A percentile compares a stretch with the other conserved stretches of the same genome.
Conservation (phyloP, 257 asterid species). For the Nicotiana tomentosiformis region DNA sequence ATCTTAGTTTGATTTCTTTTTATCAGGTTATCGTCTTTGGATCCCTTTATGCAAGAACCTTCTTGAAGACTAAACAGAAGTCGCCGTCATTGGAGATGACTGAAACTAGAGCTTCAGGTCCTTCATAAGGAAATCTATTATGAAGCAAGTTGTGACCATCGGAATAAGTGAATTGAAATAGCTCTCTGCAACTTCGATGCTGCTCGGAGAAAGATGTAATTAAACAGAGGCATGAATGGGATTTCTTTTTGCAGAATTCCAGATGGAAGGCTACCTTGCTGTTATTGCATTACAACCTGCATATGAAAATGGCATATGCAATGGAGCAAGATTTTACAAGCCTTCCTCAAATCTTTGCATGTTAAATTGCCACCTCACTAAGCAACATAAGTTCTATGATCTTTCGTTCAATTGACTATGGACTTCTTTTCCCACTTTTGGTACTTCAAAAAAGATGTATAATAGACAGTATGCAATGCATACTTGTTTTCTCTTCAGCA, state of each 20-base stretch:
- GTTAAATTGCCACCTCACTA: background rate
- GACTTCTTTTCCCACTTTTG: background rate
- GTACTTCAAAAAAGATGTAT: background rate
- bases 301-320: constrained; percentile 18
- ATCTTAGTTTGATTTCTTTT: constrained; percentile 9
- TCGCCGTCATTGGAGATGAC: constrained; percentile 32
- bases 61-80: constrained; percentile 40
- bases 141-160: background rate
- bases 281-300: constrained; percentile 13
- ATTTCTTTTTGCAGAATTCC: background rate
- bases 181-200: background rate
- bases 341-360: constrained; percentile 11
- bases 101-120: constrained; percentile 39
- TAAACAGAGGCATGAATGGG: background rate
- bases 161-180: constrained; percentile 2
- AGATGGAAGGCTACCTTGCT: constrained; percentile 8
- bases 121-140: constrained; percentile 33
- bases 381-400: background rate
- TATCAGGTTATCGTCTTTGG: constrained; percentile 85
- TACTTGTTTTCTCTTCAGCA: background rate
- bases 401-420: background rate
- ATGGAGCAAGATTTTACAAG: constrained; percentile 11
- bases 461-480: background rate
- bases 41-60: constrained; percentile 71
- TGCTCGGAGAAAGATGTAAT: background rate